phyloP scores from a whole-genome alignment of 441 rosid species.

The Corymbia calophylla region DNA sequence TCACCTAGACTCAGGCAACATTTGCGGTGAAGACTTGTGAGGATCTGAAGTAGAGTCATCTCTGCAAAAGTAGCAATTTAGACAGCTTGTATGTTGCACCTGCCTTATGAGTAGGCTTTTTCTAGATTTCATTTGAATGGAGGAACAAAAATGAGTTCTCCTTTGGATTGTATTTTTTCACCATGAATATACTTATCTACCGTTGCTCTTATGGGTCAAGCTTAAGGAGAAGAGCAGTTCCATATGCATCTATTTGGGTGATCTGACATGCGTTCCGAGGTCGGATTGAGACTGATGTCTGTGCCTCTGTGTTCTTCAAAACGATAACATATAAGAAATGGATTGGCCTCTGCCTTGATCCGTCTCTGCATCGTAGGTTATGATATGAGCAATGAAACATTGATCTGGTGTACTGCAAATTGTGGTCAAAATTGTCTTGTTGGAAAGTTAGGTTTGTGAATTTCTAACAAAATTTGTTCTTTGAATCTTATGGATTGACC shows the following conservation, averaged over 20 bases:
- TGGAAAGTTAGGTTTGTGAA: neutral
- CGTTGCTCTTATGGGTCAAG: neutral
- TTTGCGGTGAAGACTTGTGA: neutral
- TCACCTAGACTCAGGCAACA: neutral
- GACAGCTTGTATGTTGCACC: neutral
- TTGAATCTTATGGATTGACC: neutral
- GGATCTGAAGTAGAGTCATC: neutral
- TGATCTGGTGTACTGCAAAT: neutral
- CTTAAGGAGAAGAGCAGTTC: neutral
- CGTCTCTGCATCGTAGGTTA: neutral
- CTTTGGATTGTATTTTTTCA: neutral
- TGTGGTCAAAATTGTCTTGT: neutral
- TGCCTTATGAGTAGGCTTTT: neutral
- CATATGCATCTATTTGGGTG: neutral
- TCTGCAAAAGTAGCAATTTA: neutral
- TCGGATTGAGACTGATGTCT: neutral
- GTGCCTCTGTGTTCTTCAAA: neutral
- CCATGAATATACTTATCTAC: neutral
- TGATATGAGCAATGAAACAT: neutral
- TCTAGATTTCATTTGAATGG: neutral
- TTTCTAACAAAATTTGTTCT: neutral
- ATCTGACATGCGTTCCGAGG: neutral
- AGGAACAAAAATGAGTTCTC: neutral
- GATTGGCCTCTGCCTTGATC: neutral
- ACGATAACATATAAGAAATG: neutral